A percentile compares a stretch with the other conserved stretches of the same genome.
Conservation (phyloP, 352 stramenopile genomes). For the Globisporangium spinosum region DNA sequence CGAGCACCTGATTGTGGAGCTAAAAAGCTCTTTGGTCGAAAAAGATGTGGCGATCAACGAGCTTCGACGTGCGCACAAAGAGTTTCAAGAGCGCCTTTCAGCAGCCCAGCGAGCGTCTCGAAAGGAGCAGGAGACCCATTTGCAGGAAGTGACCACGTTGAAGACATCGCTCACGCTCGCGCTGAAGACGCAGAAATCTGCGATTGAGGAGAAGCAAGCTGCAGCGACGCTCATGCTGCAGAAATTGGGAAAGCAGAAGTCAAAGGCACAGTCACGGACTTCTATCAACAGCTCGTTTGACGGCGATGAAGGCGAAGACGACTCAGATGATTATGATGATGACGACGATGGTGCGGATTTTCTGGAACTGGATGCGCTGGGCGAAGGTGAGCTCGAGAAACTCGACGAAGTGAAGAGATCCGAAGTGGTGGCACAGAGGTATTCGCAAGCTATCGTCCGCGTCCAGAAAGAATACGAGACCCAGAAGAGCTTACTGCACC, state of each 20-base stretch:
- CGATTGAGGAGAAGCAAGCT: conserved; percentile 59
- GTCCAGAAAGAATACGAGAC: conserved; percentile 51
- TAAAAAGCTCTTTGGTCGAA: conserved; percentile 50
- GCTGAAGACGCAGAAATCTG: conserved; percentile 39
- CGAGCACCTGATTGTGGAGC: conserved; percentile 63
- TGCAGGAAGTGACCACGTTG: conserved; percentile 36
- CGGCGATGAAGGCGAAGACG: not conserved
- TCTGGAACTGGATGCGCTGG: conserved; percentile 1
- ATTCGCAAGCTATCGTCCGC: conserved; percentile 47
- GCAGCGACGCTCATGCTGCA: conserved; percentile 45
- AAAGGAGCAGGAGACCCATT: conserved; percentile 38
- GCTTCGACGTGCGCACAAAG: conserved; percentile 29
- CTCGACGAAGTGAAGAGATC: conserved; percentile 41
- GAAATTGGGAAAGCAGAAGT: conserved; percentile 21
- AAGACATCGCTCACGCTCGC: conserved; percentile 43
- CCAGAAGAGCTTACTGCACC: conserved; percentile 41
- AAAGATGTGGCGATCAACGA: conserved; percentile 38
- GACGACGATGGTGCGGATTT: not conserved
- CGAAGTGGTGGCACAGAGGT: conserved; percentile 42
- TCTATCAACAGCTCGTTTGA: conserved; percentile 1
- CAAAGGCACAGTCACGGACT: not conserved
- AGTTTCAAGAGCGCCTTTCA: conserved; percentile 33
- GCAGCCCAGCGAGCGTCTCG: conserved; percentile 35
- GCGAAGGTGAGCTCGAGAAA: conserved; percentile 17
- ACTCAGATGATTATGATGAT: not conserved